Conservation (phyloP, 805 yeast species). For the Metschnikowia matae region DNA sequence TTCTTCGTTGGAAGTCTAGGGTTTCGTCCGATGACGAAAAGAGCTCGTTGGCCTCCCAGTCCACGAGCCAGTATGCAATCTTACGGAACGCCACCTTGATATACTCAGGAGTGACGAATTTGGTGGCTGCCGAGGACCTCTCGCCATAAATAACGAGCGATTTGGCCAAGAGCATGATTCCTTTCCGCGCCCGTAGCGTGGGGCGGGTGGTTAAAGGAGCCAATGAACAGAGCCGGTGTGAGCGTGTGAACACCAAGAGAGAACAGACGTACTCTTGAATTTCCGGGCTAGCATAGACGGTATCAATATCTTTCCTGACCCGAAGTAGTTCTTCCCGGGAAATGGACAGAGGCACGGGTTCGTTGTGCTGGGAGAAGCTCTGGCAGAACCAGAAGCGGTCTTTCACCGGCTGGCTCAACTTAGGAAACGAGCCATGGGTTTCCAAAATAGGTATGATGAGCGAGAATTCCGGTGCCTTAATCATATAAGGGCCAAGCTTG, state of each 20-base stretch:
- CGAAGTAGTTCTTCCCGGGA: not conserved
- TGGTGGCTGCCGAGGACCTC: not conserved
- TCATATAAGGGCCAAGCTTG: conserved; percentile 8
- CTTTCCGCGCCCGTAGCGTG: conserved; percentile 29
- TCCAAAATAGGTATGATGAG: conserved; percentile 12
- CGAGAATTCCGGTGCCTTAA: conserved; percentile 9
- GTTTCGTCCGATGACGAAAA: conserved; percentile 9
- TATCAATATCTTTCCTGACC: conserved; percentile 6
- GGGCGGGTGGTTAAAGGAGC: conserved; percentile 34
- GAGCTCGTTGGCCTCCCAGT: conserved; percentile 33
- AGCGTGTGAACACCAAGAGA: conserved; percentile 32
- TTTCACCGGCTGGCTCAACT: conserved; percentile 13
- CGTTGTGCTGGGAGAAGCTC: conserved; percentile 4
- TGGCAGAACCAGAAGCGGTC: conserved; percentile 19
- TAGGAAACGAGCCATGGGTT: conserved; percentile 5
- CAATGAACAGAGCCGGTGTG: conserved; percentile 38
- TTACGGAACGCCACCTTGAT: conserved; percentile 37
- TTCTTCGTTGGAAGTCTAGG: conserved; percentile 17
- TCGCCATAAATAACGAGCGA: conserved; percentile 24
- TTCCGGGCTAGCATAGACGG: conserved; percentile 32
- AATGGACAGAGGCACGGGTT: not conserved
- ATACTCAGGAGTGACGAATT: conserved; percentile 35
- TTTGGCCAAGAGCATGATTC: conserved; percentile 25
- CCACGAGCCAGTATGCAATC: conserved; percentile 42
- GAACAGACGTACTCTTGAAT: conserved; percentile 36